A percentile compares a stretch with the other conserved stretches of the same genome.
phyloP scores from a whole-genome alignment of 257 asterid genomes.

The Scutellaria galericulata region DNA sequence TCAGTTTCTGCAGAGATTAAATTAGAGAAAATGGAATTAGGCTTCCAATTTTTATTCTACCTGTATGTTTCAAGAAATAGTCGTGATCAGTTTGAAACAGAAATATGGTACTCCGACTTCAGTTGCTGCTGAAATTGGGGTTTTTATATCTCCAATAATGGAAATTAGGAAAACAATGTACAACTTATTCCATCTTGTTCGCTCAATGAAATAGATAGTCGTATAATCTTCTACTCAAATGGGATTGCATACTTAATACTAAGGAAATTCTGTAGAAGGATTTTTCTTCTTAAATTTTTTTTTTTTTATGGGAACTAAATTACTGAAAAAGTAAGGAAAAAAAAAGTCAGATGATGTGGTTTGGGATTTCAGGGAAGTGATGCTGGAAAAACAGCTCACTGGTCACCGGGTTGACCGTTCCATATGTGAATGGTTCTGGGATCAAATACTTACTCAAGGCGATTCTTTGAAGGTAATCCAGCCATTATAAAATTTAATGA shows the following conservation, averaged over 20 bases:
- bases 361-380: slow-evolving; percentile 76
- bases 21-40: background rate
- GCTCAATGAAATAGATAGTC: background rate
- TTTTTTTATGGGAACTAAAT: background rate
- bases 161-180: background rate
- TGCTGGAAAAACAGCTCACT: slow-evolving; percentile 93
- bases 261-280: background rate
- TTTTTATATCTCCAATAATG: background rate
- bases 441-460: slow-evolving; percentile 70
- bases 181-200: no score
- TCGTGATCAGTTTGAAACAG: background rate
- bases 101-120: no score
- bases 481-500: background rate
- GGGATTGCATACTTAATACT: background rate
- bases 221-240: background rate
- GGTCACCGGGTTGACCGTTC: slow-evolving; percentile 92
- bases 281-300: no score
- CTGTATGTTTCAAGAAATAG: slow-evolving; percentile 16
- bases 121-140: background rate
- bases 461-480: slow-evolving; percentile 83
- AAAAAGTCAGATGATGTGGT: slow-evolving; percentile 28
- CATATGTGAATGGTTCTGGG: slow-evolving; percentile 76
- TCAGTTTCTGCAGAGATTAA: no score
- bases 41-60: background rate
- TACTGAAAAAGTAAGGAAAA: background rate